Evolutionary conservation across 129 eudicot species (phyloP).

Genomic region (Flaveria linearis): DNA sequence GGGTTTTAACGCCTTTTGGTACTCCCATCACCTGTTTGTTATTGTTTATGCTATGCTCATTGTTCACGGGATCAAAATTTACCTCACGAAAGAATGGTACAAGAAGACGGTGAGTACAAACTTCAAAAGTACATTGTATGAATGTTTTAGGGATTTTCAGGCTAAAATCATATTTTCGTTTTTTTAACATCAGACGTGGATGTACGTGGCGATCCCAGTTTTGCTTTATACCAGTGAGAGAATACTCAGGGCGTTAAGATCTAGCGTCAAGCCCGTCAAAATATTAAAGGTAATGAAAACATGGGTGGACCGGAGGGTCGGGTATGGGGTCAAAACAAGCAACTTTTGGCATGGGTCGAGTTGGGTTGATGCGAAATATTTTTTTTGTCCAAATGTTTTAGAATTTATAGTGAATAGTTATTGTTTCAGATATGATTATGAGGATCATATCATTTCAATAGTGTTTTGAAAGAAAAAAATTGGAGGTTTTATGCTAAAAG

Average conservation of each 20-base stretch:
- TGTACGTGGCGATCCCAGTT: slow-evolving; percentile 1
- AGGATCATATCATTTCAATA: neutral
- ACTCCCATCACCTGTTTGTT: slow-evolving; percentile 15
- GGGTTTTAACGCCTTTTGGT: slow-evolving; percentile 18
- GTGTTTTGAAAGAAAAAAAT: neutral
- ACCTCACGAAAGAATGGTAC: slow-evolving; percentile 12
- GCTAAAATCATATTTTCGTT: neutral
- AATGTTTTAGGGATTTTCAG: neutral
- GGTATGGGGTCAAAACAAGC: neutral
- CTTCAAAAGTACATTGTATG: neutral
- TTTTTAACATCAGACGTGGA: slow-evolving; percentile 18
- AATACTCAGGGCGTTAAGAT: neutral
- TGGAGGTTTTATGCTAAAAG: neutral
- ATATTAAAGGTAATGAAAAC: neutral
- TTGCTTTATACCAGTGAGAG: slow-evolving; percentile 9
- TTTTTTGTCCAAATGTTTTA: neutral
- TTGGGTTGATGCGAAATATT: neutral
- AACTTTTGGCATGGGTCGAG: neutral
- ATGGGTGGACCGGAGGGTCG: neutral
- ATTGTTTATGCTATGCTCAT: slow-evolving; percentile 8
- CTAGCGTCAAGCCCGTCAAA: slow-evolving; percentile 1
- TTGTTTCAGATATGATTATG: neutral
- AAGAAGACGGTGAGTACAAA: slow-evolving; percentile 21
- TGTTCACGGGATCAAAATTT: slow-evolving; percentile 17
- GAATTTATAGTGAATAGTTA: neutral